These are phyloP conservation scores for Durio zibethinus DNA, from an alignment of 345 rosid species.

Conservation along the genomic window DNA sequence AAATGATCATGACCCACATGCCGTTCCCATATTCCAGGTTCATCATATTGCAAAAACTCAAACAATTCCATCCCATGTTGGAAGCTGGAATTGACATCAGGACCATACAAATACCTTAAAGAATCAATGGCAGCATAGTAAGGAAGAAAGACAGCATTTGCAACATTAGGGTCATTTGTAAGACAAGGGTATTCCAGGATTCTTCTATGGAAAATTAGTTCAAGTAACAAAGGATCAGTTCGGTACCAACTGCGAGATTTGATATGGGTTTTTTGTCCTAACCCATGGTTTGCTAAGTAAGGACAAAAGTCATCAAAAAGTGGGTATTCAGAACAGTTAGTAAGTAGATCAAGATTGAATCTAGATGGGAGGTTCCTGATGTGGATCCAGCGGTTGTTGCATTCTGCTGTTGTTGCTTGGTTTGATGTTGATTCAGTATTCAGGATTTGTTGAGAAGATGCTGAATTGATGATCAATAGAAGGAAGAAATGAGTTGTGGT, in stretches of 20 bases:
- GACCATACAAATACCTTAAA: slow-evolving; percentile 68
- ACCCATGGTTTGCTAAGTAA: slow-evolving; percentile 77
- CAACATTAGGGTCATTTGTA: slow-evolving; percentile 62
- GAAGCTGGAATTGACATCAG: slow-evolving; percentile 62
- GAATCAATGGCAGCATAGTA: slow-evolving; percentile 82
- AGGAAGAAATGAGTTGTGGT: slow-evolving; percentile 11
- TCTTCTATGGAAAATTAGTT: slow-evolving; percentile 78
- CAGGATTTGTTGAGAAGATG: slow-evolving; percentile 29
- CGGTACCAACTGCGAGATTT: slow-evolving; percentile 85
- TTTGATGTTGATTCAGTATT: slow-evolving; percentile 19
- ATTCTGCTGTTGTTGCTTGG: slow-evolving; percentile 26
- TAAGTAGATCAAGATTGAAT: slow-evolving; percentile 84
- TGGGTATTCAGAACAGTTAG: slow-evolving; percentile 68
- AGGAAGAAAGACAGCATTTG: slow-evolving; percentile 73
- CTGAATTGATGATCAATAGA: slow-evolving; percentile 20
- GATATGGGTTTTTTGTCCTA: slow-evolving; percentile 79
- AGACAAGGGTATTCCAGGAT: slow-evolving; percentile 86
- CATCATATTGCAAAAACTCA: slow-evolving; percentile 38
- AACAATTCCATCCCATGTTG: slow-evolving; percentile 72
- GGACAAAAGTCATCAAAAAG: slow-evolving; percentile 64
- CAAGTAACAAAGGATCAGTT: slow-evolving; percentile 70
- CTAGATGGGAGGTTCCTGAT: slow-evolving; percentile 68
- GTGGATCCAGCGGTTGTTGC: slow-evolving; percentile 83
- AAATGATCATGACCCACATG: slow-evolving; percentile 72
- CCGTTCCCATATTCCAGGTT: slow-evolving; percentile 55